phyloP scores from a whole-genome alignment of 805 yeast species.

The Wickerhamiella sergipiensis region DNA sequence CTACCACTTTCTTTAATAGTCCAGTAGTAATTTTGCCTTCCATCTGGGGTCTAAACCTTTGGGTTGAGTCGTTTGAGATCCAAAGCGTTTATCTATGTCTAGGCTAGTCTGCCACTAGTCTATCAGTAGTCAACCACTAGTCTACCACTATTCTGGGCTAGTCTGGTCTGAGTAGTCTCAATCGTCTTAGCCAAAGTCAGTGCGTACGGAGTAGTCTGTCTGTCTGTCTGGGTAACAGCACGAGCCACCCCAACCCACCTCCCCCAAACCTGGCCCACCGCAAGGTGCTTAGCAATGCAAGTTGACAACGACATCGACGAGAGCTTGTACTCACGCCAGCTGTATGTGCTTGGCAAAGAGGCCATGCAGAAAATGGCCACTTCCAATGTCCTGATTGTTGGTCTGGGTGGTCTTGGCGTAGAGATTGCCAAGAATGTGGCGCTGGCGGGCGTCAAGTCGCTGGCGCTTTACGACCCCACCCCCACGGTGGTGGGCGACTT shows the following conservation, averaged over 20 bases:
- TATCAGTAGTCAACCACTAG: too few species aligned
- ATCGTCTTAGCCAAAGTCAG: too few species aligned
- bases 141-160: too few species aligned
- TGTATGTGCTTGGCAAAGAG: constrained; percentile 88
- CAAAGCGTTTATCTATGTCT: too few species aligned
- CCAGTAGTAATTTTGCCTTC: not conserved
- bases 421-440: constrained; percentile 96
- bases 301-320: constrained; percentile 58
- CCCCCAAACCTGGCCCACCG: not conserved
- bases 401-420: constrained; percentile 83
- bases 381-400: constrained; percentile 83
- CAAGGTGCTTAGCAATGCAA: constrained; percentile 16
- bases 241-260: too few species aligned
- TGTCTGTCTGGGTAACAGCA: too few species aligned
- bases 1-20: not conserved
- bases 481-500: constrained; percentile 56
- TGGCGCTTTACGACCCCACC: constrained; percentile 71
- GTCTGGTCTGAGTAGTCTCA: too few species aligned
- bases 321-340: constrained; percentile 88
- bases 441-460: constrained; percentile 89
- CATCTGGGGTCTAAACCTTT: too few species aligned
- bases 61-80: too few species aligned
- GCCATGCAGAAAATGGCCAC: constrained; percentile 96
- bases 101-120: too few species aligned
- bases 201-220: too few species aligned